Conservation (phyloP, 106 monocot species). For the Xerophyta viscosa region DNA sequence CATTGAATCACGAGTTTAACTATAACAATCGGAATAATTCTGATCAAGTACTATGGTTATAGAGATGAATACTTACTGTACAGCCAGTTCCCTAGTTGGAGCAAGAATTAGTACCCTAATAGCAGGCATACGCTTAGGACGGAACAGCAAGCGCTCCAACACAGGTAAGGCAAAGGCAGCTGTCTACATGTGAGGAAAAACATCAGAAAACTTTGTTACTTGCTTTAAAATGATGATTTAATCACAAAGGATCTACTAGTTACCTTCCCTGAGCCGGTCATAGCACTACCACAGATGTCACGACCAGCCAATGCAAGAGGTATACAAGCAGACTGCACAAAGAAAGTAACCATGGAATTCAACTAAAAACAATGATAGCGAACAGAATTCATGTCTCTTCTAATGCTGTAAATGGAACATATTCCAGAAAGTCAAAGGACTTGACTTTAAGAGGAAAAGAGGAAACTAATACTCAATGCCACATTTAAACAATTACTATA, state of each 20-base stretch:
- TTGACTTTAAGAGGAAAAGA: too few relatives aligned
- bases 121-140: conserved; percentile 78
- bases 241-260: neutral
- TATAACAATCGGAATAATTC: too few relatives aligned
- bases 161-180: conserved; percentile 93
- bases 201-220: neutral
- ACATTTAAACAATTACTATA: too few relatives aligned
- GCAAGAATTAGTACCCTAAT: conserved; percentile 92
- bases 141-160: conserved; percentile 84
- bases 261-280: conserved; percentile 99
- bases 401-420: too few relatives aligned
- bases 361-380: too few relatives aligned
- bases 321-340: conserved; percentile 86
- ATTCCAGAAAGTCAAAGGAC: too few relatives aligned
- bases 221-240: neutral
- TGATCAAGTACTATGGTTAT: too few relatives aligned
- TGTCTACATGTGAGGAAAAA: conserved; percentile 42
- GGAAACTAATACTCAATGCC: too few relatives aligned
- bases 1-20: too few relatives aligned
- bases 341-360: neutral
- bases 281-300: conserved; percentile 96
- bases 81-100: conserved; percentile 93
- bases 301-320: conserved; percentile 90
- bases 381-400: too few relatives aligned
- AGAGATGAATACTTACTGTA: conserved; percentile 55